phyloP scores from a whole-genome alignment of 208 protist species.

The Strigomonas galati region DNA sequence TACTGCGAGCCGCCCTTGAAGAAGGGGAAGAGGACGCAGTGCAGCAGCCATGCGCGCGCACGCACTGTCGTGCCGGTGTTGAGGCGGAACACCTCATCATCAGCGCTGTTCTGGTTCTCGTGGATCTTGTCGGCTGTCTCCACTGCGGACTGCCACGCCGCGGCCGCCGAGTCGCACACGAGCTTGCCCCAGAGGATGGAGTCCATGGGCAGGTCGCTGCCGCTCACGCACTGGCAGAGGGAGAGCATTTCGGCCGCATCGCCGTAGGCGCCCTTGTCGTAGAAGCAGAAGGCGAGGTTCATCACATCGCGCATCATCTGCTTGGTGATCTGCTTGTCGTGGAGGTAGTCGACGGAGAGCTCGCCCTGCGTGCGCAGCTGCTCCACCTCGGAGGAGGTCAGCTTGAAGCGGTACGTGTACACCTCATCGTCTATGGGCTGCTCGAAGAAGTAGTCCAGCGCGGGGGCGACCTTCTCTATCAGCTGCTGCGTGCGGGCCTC shows the following conservation, averaged over 20 bases:
- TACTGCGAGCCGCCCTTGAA: slow-evolving; percentile 87
- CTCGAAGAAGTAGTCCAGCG: slow-evolving; percentile 81
- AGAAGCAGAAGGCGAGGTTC: slow-evolving; percentile 80
- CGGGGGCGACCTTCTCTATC: slow-evolving; percentile 49
- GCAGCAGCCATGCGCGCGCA: slow-evolving; percentile 83
- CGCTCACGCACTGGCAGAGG: slow-evolving; percentile 77
- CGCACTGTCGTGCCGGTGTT: slow-evolving; percentile 50
- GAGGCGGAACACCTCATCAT: slow-evolving; percentile 61
- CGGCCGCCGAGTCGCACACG: slow-evolving; percentile 76
- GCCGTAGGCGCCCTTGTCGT: slow-evolving; percentile 81
- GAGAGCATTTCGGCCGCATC: slow-evolving; percentile 79
- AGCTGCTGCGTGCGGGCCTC: slow-evolving; percentile 59
- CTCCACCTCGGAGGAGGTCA: slow-evolving; percentile 72
- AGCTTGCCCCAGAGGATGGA: slow-evolving; percentile 85
- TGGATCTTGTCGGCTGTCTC: slow-evolving; percentile 70
- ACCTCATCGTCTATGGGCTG: slow-evolving; percentile 42
- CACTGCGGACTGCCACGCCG: slow-evolving; percentile 83
- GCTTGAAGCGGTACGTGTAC: slow-evolving; percentile 78
- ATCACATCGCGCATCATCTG: slow-evolving; percentile 69
- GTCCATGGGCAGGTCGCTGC: slow-evolving; percentile 66
- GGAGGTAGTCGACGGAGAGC: slow-evolving; percentile 68
- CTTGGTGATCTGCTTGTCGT: slow-evolving; percentile 60
- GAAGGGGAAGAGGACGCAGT: slow-evolving; percentile 92
- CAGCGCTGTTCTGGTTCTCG: slow-evolving; percentile 61
- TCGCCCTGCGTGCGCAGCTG: slow-evolving; percentile 66